A percentile compares a stretch with the other conserved stretches of the same genome.
phyloP scores from a whole-genome alignment of 805 yeast species.

The Ogataea wickerhamii region DNA sequence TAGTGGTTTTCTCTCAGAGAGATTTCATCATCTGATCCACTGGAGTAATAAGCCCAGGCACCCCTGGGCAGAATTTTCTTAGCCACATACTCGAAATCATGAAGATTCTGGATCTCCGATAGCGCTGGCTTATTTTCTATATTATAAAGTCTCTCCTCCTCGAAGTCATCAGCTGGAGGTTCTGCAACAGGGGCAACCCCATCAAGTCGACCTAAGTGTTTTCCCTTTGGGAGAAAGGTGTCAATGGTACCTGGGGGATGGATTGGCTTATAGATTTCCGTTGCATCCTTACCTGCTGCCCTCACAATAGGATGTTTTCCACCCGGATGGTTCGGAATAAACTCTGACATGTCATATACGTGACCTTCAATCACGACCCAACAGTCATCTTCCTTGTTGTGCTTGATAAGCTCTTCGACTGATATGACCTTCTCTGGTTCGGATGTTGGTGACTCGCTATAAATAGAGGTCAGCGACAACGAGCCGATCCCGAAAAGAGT shows the following conservation, averaged over 20 bases:
- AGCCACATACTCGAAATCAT: conserved; percentile 87
- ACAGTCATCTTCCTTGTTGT: conserved; percentile 58
- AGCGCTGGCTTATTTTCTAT: conserved; percentile 62
- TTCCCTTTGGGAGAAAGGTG: conserved; percentile 53
- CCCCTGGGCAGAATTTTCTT: conserved; percentile 67
- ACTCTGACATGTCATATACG: conserved; percentile 75
- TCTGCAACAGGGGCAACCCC: conserved; percentile 34
- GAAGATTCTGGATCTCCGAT: conserved; percentile 65
- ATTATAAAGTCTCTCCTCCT: conserved; percentile 39
- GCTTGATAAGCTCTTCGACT: conserved; percentile 46
- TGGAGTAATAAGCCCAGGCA: conserved; percentile 92
- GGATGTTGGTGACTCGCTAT: conserved; percentile 1
- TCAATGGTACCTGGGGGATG: conserved; percentile 87
- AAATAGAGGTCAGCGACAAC: background rate
- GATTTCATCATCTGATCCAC: conserved; percentile 92
- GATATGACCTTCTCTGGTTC: conserved; percentile 12
- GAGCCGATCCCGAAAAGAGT: background rate
- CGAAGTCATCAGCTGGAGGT: conserved; percentile 37
- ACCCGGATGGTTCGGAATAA: conserved; percentile 47
- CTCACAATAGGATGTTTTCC: conserved; percentile 43
- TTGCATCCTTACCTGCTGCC: conserved; percentile 51
- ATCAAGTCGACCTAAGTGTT: conserved; percentile 53
- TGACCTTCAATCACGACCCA: conserved; percentile 83
- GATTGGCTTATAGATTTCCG: conserved; percentile 76
- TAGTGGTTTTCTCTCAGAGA: conserved; percentile 86